Base-by-base conservation (phyloP, 805 yeast genomes). In the Candida boleticola region DNA sequence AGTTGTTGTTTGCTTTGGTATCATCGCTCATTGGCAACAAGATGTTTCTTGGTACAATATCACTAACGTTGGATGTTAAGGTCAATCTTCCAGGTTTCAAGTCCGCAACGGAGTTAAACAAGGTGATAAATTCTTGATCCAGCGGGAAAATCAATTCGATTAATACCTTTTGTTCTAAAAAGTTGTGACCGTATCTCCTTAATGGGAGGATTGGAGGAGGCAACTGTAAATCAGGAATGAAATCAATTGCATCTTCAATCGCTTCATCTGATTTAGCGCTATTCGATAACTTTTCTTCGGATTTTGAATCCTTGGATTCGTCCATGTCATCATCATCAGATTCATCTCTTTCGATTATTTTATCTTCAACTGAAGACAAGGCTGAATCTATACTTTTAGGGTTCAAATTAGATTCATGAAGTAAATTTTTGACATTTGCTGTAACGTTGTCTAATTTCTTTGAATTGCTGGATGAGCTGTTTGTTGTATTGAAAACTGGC, bases 201-300 rank as follows among this genome's bases (percentile, higher is more conserved):
- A 93, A 68, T 0, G 99, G 99, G 39, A 93, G 80, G 41, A 93
- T 88, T 3, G 99, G 99, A 1, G 99, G 99, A 0, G 99, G 99
- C 44, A 93, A 71, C 18, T 89, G 80, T 37, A 93, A 74, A 53
- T 89, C 96, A 0, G 99, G 98, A 41, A 93, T 92, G 14, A 81
- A 74, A 50, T 89, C 95, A 5, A 79, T 67, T 31, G 35, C 20
- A 17, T 31, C 35, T 29, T 29, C 31, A n/a, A n/a, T n/a, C 11
- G 27, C 27, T 23, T 7, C 7, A 7, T 11, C 27, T 7, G 27
- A 7, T 7, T 7, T 11, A 23, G 27, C 11, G 11, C 10, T 11
- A 29, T 68, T 72, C 19, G 14, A n/a, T 6, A n/a, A 6, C 5
- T 6, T 5, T 37, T 63, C 35, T 9, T 14, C 18, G n/a, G 10